These are phyloP conservation scores for Candida pini DNA, from an alignment of 805 yeast genomes.

Conservation along the genomic window DNA sequence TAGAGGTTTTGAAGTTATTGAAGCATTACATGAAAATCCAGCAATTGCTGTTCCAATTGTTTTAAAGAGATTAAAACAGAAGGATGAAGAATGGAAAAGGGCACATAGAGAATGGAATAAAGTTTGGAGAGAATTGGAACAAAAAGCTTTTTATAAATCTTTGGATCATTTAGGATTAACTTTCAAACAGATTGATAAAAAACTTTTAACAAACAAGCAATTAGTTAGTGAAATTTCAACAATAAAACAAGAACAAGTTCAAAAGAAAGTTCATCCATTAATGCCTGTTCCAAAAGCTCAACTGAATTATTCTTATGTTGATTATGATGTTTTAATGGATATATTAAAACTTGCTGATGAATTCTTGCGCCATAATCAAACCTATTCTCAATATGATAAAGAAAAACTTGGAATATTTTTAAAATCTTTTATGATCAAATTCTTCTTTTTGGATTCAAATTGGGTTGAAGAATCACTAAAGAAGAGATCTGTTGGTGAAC, in stretches of 20 bases:
- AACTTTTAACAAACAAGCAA: conserved; percentile 82
- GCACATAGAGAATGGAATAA: conserved; percentile 98
- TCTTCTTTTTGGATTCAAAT: conserved; percentile 57
- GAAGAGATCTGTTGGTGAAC: conserved; percentile 27
- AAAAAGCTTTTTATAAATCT: conserved; percentile 87
- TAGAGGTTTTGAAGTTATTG: conserved; percentile 89
- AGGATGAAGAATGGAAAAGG: conserved; percentile 98
- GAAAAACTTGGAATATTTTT: conserved; percentile 70
- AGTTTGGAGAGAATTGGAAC: conserved; percentile 98
- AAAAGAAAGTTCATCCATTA: conserved; percentile 78
- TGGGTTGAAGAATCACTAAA: conserved; percentile 37
- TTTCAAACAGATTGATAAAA: conserved; percentile 95
- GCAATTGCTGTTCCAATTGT: conserved; percentile 93
- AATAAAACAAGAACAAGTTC: conserved; percentile 85
- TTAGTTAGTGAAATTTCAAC: conserved; percentile 88
- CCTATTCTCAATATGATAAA: conserved; percentile 75
- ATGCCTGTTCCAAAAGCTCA: conserved; percentile 82
- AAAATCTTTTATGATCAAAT: conserved; percentile 62
- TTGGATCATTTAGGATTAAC: conserved; percentile 94
- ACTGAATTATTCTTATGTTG: conserved; percentile 53
- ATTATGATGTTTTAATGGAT: conserved; percentile 67
- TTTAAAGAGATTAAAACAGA: conserved; percentile 86
- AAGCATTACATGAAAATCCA: conserved; percentile 92
- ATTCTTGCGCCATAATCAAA: conserved; percentile 61
- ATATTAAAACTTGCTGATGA: conserved; percentile 60